Evolutionary conservation across 768 basidiomycete genomes (phyloP).

Genomic region (Pleurotus cornucopiae): DNA sequence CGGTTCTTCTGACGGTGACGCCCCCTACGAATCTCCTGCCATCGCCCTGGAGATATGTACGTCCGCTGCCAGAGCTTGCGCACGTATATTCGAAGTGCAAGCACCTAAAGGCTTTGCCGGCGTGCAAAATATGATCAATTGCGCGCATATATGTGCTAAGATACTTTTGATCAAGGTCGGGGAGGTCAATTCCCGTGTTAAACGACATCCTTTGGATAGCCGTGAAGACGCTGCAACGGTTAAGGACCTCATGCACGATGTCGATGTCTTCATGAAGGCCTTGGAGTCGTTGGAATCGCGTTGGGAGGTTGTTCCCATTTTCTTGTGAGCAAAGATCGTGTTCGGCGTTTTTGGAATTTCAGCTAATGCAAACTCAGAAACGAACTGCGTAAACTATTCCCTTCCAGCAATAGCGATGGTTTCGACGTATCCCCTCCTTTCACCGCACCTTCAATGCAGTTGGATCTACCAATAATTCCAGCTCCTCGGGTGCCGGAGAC

Average conservation of each 20-base stretch:
- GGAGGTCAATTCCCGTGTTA: conserved; percentile 48
- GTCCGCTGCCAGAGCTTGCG: conserved; percentile 57
- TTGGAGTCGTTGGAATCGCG: conserved; percentile 31
- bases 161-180: conserved; percentile 55
- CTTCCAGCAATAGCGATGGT: neutral
- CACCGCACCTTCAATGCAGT: neutral
- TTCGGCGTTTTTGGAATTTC: no score
- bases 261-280: conserved; percentile 36
- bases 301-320: conserved; percentile 28
- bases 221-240: conserved; percentile 30
- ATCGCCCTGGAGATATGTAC: conserved; percentile 56
- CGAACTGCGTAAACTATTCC: conserved; percentile 9
- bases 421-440: conserved; percentile 1
- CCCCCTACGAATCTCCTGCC: conserved; percentile 27
- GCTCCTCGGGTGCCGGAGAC: neutral
- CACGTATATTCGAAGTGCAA: conserved; percentile 54
- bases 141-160: conserved; percentile 46
- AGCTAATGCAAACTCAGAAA: neutral
- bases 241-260: conserved; percentile 31
- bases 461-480: neutral
- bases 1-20: conserved; percentile 11
- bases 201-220: conserved; percentile 18
- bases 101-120: conserved; percentile 38
- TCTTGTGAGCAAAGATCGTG: conserved; percentile 26
- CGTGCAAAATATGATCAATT: conserved; percentile 37